Evolutionary conservation across 1,284 basidiomycete genomes (phyloP), one percentile per base, ranked within the genome.

Genomic region (Retiboletus flavoniger): DNA sequence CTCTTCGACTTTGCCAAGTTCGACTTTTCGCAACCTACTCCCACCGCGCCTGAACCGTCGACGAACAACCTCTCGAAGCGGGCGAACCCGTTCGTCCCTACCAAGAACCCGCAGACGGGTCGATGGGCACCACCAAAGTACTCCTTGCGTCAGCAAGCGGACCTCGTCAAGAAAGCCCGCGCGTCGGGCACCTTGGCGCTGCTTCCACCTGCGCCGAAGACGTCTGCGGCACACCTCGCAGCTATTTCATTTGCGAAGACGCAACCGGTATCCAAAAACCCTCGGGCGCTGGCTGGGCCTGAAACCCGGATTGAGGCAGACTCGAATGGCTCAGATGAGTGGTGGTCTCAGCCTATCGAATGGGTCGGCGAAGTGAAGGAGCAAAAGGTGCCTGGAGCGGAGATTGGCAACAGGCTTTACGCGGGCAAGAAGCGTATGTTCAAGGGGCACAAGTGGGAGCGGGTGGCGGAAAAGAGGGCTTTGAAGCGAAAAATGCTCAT

Each of bases 381-480:
- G 62, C 80, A 77, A 70, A 70, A 69, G 51, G 74, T 77, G 31
- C 66, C 75, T 42, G 82, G 82, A 42, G 75, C 78, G 28, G 79
- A 83, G 32, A 66, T 80, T 45, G 85, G 84, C 29, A 80, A 79
- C 59, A 77, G 80, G 49, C 70, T 91, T 62, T 91, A 91, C 60
- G 82, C 85, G 14, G 82, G 77, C 55, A 86, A 80, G 78, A 85
- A 83, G 75, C 75, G 80, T 60, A 91, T 91, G 89, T 91, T 92
- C 81, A 92, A 91, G 76, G 89, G 89, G 21, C 89, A 91, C 77
- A 87, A 82, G 63, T 89, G 85, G 85, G 85, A 91, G 72, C 79
- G 87, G 38, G 67, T 74, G 58, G 74, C 73, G 59, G 74, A 74
- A 51, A 74, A 75, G 63, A 74, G 73, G 59, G 65, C 72, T 50